Conservation (phyloP, 23 red algal species). For the Gracilaria vermiculophylla region DNA sequence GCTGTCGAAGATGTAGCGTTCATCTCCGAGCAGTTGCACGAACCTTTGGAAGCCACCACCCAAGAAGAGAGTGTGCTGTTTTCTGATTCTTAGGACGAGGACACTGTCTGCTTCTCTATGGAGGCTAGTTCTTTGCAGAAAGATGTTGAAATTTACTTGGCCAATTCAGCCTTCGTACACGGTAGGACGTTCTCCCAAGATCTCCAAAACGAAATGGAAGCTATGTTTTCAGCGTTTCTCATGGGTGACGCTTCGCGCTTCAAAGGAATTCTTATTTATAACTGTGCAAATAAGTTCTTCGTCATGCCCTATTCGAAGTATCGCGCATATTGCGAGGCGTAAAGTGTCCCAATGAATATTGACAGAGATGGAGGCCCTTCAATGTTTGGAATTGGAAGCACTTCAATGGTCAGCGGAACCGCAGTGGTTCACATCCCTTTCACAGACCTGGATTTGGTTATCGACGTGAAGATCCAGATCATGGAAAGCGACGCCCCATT, state of each 20-base stretch:
- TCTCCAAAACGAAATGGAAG: neutral
- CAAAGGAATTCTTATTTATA: neutral
- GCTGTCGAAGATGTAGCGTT: neutral
- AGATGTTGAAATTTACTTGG: neutral
- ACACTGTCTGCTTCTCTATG: neutral
- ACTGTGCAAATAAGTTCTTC: neutral
- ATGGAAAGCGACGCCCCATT: neutral
- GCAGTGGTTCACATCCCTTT: slow-evolving; percentile 27
- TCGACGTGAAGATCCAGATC: slow-evolving; percentile 32
- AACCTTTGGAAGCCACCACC: too few species aligned
- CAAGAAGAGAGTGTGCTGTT: too few species aligned
- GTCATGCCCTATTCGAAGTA: neutral
- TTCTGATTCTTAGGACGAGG: neutral
- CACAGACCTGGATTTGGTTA: slow-evolving; percentile 25
- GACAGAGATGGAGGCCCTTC: neutral
- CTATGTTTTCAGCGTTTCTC: neutral
- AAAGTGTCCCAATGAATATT: neutral
- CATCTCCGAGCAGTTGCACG: too few species aligned
- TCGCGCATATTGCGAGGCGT: neutral
- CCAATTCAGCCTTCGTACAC: slow-evolving; percentile 20
- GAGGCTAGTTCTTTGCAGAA: neutral
- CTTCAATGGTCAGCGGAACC: neutral
- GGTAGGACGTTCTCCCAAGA: neutral
- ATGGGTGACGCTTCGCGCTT: neutral
- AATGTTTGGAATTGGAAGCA: neutral